Base-by-base conservation (phyloP, 495 filamentous ascomycete species). In the Aspergillus steynii region DNA sequence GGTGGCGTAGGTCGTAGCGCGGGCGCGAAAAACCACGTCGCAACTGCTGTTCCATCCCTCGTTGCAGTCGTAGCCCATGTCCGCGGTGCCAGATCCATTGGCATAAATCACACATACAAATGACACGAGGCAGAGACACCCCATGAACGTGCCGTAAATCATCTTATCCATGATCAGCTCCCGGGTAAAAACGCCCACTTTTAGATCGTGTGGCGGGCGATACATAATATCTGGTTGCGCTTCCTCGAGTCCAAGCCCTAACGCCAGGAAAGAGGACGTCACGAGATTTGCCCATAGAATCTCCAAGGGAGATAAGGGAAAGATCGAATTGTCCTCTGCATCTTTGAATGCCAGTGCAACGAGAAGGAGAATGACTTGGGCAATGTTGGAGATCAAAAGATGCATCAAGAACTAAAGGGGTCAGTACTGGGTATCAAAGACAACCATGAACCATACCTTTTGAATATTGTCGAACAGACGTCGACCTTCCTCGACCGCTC, bases 231-330 rank as follows among this genome's bases (percentile, higher is more conserved):
- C 86, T 6, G 79, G 77, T 9, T 82, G 83, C 3, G 88, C 88
- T 47, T 83, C 78, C 70, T 92, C 90, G 9, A 88, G 83, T 5
- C 90, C 88, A 5, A 93, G 83, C 5, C 90, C 90, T 61, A 93
- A 86, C 51, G 88, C 90, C 0, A 89, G 85, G 69, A 92, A 86
- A 2, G 85, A 88, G 20, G 88, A 91, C 1, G 90, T 92, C 32
- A 91, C 71, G 77, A 92, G 86, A 71, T 90, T 93, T 63, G 90
- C 86, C 88, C 88, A 92, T 34, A 93, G 75, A 58, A 92, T 90
- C 57, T 91, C 84, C 5, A 93, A 78, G 26, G 90, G 89, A 3
- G 87, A 85, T 48, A 93, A 78, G 14, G 90, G 90, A 66, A 91
- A 93, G 4, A 92, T 88, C 2, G 89, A 92, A 47, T 85, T 76